phyloP scores from a whole-genome alignment of 2,329 filamentous ascomycete genomes.

The Coniochaeta prunicola region DNA sequence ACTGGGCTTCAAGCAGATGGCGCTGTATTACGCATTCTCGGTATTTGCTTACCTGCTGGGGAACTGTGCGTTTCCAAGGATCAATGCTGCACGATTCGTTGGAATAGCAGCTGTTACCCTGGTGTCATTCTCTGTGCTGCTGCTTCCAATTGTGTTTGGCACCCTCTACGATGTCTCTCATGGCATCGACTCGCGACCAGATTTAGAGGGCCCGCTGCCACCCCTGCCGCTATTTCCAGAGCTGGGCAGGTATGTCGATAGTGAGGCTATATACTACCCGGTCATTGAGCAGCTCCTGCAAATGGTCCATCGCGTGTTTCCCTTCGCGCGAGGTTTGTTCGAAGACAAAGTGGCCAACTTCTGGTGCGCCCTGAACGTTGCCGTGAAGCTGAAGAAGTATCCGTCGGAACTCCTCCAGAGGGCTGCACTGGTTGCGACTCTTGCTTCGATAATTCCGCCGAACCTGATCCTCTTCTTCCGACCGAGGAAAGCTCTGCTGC shows the following conservation, averaged over 20 bases:
- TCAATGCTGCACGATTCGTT: constrained; percentile 62
- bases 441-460: constrained; percentile 69
- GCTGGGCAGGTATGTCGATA: constrained; percentile 52
- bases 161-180: constrained; percentile 61
- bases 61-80: constrained; percentile 68
- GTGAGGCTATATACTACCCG: constrained; percentile 64
- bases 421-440: constrained; percentile 66
- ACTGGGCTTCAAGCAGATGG: constrained; percentile 99
- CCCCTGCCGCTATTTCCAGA: constrained; percentile 56
- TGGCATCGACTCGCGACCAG: constrained; percentile 50
- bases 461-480: constrained; percentile 73
- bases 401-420: constrained; percentile 66
- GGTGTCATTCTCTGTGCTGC: constrained; percentile 64
- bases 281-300: constrained; percentile 73
- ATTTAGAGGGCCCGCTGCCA: constrained; percentile 49
- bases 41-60: constrained; percentile 90
- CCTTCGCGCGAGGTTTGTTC: constrained; percentile 90
- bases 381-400: constrained; percentile 78
- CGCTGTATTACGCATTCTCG: constrained; percentile 88
- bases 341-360: constrained; percentile 99
- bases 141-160: constrained; percentile 69
- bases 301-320: constrained; percentile 86
- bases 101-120: constrained; percentile 69
- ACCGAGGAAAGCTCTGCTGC: constrained; percentile 70
- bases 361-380: constrained; percentile 88